Evolutionary conservation across 306 rosid species (phyloP).

Genomic region (Lupinus albus): DNA sequence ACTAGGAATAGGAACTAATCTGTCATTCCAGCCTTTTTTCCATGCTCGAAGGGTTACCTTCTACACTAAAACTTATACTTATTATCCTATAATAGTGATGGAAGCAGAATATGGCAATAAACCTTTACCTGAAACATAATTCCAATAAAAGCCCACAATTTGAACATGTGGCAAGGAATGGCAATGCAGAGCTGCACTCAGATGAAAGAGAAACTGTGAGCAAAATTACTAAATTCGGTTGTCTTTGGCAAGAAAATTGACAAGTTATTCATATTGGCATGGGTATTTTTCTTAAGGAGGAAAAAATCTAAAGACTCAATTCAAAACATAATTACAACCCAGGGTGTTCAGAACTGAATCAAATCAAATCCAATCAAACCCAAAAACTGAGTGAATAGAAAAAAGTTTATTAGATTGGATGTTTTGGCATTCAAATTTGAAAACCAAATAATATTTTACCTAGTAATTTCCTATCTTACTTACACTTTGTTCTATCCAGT

Average conservation of each 20-base stretch:
- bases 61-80: neutral
- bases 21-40: conserved; percentile 20
- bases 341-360: neutral
- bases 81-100: neutral
- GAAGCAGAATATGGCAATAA: conserved; percentile 22
- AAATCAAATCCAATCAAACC: neutral
- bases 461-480: neutral
- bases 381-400: neutral
- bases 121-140: conserved; percentile 81
- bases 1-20: conserved; percentile 11
- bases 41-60: neutral
- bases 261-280: neutral
- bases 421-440: too few relatives aligned
- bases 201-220: conserved; percentile 35
- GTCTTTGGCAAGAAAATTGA: neutral
- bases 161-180: conserved; percentile 93
- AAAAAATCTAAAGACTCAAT: conserved; percentile 19
- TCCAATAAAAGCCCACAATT: conserved; percentile 91
- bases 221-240: conserved; percentile 7
- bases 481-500: too few relatives aligned
- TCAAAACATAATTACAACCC: neutral
- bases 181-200: conserved; percentile 82
- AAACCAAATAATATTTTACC: too few relatives aligned
- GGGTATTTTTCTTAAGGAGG: conserved; percentile 1
- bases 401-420: too few relatives aligned